Base-by-base conservation (phyloP, 2,329 filamentous ascomycete species). In the Fusarium robinianum region DNA sequence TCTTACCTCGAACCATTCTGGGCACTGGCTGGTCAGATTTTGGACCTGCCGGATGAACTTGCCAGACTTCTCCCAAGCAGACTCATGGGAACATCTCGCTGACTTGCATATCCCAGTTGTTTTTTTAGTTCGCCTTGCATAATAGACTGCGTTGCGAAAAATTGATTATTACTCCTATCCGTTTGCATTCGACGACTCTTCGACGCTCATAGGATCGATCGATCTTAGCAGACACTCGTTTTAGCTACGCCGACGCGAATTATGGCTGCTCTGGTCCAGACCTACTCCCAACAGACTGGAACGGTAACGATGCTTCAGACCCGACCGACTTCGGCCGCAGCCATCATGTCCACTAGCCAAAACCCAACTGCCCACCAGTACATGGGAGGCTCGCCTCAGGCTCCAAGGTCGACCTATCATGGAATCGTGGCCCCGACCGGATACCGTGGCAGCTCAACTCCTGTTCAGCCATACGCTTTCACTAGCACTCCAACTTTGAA, bases 231-330 rank as follows among this genome's bases (percentile, higher is more conserved):
- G 56, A 26, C 26, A 29, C 37, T 42, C 15, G 14, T 42, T 17
- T 26, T 26, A 33, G 27, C 31, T 38, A 51, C 33, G 16, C 32
- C 30, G 17, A 44, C 44, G 43, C 47, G 46, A 76, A 85, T 67
- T 68, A 92, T 94, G 88, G 88, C 88, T 76, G 87, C 88, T 70
- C 78, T 92, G 76, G 85, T 91, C 64, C 88, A 92, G 73, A 83
- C 85, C 51, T 88, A 87, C 66, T 81, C 87, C 63, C 85, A 88
- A 72, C 85, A 89, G 71, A 83, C 84, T 64, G 77, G 78, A 69
- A 84, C 86, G 58, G 78, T 84, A 62, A 84, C 84, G 55, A 86
- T 90, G 79, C 83, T 91, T 63, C 87, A 90, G 68, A 80, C 84
- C 60, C 81, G 85, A 67, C 81, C 85, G 51, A 77, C 78, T 41